A percentile compares a stretch with the other conserved stretches of the same genome.
phyloP scores from a whole-genome alignment of 768 basidiomycete species.

The Crepidotus variabilis region DNA sequence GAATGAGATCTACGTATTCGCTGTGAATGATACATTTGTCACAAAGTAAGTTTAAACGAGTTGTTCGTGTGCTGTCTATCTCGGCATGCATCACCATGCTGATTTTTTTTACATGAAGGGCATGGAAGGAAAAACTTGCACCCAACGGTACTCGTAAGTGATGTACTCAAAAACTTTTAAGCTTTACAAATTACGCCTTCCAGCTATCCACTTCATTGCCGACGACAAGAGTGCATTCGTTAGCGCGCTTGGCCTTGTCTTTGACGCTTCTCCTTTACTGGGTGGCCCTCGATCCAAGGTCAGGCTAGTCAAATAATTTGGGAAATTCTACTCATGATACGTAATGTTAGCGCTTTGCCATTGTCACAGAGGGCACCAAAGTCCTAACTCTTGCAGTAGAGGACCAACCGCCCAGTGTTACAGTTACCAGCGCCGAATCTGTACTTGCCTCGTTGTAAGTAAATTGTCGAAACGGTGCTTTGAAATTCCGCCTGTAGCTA shows the following conservation, averaged over 20 bases:
- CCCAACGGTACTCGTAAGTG: constrained; percentile 51
- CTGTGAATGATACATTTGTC: constrained; percentile 80
- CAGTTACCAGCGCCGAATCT: neutral
- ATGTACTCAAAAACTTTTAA: neutral
- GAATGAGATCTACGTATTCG: constrained; percentile 64
- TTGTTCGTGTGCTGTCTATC: no score
- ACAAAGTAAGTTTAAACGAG: constrained; percentile 49
- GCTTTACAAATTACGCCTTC: constrained; percentile 1
- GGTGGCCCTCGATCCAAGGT: constrained; percentile 70
- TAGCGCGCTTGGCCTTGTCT: constrained; percentile 50
- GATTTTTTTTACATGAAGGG: constrained; percentile 30
- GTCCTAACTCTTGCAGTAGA: neutral
- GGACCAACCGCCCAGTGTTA: neutral
- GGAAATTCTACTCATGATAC: neutral
- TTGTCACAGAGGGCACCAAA: constrained; percentile 25
- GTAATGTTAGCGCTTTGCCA: constrained; percentile 43
- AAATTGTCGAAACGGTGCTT: no score
- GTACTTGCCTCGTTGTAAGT: neutral
- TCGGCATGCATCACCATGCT: neutral
- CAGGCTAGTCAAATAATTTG: no score
- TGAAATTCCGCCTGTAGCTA: no score
- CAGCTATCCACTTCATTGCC: constrained; percentile 58
- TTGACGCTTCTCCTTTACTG: constrained; percentile 58
- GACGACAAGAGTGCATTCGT: constrained; percentile 65
- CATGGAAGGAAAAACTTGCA: constrained; percentile 64